Base-by-base conservation (phyloP, 768 basidiomycete genomes). In the Suillus placidus region DNA sequence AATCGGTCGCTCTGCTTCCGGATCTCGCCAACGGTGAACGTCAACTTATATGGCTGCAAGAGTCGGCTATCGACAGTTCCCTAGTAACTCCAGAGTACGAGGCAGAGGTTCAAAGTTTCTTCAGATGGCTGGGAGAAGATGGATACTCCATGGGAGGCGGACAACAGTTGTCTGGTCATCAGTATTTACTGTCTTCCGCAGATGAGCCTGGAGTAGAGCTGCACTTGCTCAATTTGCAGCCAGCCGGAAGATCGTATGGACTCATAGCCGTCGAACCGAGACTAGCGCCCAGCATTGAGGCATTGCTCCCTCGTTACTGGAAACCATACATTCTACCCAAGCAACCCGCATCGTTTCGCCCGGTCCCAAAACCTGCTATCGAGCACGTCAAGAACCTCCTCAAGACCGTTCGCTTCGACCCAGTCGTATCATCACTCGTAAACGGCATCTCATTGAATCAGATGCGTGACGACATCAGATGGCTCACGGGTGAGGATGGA, bases 401-500 rank as follows among this genome's bases (percentile, higher is more conserved):
- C 34, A 70, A 78, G 3, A 75, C 79, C 12, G 79, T 94, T 62
- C 84, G 83, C 71, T 95, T 94, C 73, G 81, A 92, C 70, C 87
- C 93, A 12, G 78, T 81, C 60, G 78, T 96, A 57, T 88, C 92
- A 18, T 80, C 84, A 43, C 80, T 92, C 64, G 86, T 95, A 32
- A 83, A 85, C 65, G 87, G 88, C 60, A 82, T 97, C 63, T 90
- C 89, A 37, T 69, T 90, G 16, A 75, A 83, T 12, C 84, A 87
- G 69, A 86, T 97, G 78, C 80, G 81, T 65, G 82, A 84, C 51
- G 91, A 94, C 75, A 83, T 95, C 55, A 84, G 88, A 61, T 95
- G 87, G 74, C 86, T 97, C 65, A 94, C 95, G 0, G 94, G 94
- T 58, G 95, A 97, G 75, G 88, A 90, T 69, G 82, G 79, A n/a